Percentiles rank a stretch among this genome's conserved stretches.
Evolutionary conservation across 108 stramenopile species (phyloP).

Genomic region (Nannochloropsis oceanica): DNA sequence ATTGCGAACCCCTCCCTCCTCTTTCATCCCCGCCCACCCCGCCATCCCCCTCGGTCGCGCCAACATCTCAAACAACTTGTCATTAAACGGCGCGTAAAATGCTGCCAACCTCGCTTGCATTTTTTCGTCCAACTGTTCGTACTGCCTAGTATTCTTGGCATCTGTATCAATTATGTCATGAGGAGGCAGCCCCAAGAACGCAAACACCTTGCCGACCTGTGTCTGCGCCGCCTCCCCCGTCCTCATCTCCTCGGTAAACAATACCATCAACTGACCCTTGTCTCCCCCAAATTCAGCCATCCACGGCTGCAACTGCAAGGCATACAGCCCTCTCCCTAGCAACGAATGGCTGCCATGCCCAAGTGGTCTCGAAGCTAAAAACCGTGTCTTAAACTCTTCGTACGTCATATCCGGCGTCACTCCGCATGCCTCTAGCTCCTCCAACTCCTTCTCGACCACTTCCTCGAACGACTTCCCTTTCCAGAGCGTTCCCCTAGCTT

Average conservation of each 20-base stretch:
- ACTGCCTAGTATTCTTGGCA: constrained; percentile 28
- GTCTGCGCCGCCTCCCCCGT: constrained; percentile 33
- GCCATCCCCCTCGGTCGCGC: no score
- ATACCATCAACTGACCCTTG: constrained; percentile 52
- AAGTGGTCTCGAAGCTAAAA: constrained; percentile 33
- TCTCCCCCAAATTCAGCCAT: constrained; percentile 51
- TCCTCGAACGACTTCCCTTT: constrained; percentile 56
- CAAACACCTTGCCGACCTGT: constrained; percentile 49
- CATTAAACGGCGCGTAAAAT: constrained; percentile 36
- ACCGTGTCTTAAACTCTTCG: constrained; percentile 39
- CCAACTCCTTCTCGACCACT: constrained; percentile 60
- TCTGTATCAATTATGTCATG: constrained; percentile 11
- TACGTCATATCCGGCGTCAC: background rate
- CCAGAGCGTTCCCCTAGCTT: constrained; percentile 52
- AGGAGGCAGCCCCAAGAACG: constrained; percentile 49
- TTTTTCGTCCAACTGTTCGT: constrained; percentile 12
- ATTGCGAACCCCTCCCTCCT: no score
- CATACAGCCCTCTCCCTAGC: constrained; percentile 73
- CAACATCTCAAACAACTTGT: constrained; percentile 14
- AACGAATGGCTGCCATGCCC: constrained; percentile 64
- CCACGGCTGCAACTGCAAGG: constrained; percentile 76
- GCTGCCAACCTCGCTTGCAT: constrained; percentile 5
- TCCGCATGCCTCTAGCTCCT: background rate
- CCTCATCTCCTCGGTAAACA: constrained; percentile 62
- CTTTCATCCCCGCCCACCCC: no score